These are phyloP conservation scores for Chionographis japonica DNA, from an alignment of 106 monocot genomes.

Conservation along the genomic window DNA sequence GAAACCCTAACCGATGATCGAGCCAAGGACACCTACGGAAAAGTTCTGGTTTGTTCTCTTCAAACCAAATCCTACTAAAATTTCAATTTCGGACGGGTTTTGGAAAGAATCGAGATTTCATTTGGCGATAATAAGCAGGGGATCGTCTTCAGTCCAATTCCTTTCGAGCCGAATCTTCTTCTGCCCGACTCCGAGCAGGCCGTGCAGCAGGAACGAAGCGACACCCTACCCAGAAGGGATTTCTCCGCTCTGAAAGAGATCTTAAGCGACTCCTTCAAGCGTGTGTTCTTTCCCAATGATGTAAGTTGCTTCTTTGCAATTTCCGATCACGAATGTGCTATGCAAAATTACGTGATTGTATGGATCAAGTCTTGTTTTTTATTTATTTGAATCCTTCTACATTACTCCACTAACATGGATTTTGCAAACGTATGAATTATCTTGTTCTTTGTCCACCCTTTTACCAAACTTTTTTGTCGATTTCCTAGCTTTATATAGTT, in stretches of 20 bases:
- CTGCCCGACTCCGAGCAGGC: slow-evolving; percentile 21
- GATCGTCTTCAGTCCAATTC: slow-evolving; percentile 73
- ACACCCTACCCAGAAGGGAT: slow-evolving; percentile 3
- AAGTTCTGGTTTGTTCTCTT: slow-evolving; percentile 52
- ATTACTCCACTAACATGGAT: too few species aligned
- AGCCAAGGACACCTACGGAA: slow-evolving; percentile 79
- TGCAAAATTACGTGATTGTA: too few species aligned
- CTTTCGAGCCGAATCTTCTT: slow-evolving; percentile 46
- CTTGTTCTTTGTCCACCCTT: too few species aligned
- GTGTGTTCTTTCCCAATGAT: slow-evolving; percentile 22
- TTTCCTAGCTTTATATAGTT: too few species aligned
- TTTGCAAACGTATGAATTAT: too few species aligned
- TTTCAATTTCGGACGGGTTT: neutral
- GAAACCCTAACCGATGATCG: slow-evolving; percentile 54
- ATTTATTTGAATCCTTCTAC: too few species aligned
- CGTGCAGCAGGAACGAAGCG: slow-evolving; percentile 22
- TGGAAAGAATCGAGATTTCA: neutral
- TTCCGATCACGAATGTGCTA: too few species aligned
- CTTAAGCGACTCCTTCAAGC: slow-evolving; percentile 39
- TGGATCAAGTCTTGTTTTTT: too few species aligned
- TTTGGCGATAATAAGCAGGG: slow-evolving; percentile 33
- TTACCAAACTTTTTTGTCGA: too few species aligned
- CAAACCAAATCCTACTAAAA: neutral
- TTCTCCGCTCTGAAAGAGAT: slow-evolving; percentile 36
- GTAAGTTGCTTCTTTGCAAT: slow-evolving; percentile 25